Evolutionary conservation across 2,329 filamentous ascomycete genomes (phyloP), one percentile per base, ranked within the genome.

Genomic region (Neofusicoccum kwambonambiense): DNA sequence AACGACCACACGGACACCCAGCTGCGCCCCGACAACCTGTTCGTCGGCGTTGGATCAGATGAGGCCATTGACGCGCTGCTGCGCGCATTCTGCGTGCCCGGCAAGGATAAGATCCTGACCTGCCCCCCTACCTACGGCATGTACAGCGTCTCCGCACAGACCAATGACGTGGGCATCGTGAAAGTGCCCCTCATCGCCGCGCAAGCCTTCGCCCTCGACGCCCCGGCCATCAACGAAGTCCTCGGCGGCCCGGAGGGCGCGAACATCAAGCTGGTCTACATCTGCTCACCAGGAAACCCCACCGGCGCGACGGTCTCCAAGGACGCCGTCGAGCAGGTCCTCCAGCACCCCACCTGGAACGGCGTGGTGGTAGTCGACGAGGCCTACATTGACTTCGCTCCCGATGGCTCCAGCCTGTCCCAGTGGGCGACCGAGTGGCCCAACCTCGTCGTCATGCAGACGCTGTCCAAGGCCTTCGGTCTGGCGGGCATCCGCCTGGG

Each of bases 91-190:
- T 99, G 95, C 80, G 82, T 87, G 1, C 95, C 95, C 0, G 92
- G 90, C 51, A 85, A 84, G 69, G 95, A 99, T 79, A 92, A 91
- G 75, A 96, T 99, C 75, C 86, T 99, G 41, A 94, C 92, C 47
- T 98, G 94, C 74, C 95, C 95, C 17, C 95, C 95, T 0, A 99
- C 95, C 0, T 99, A 99, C 77, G 95, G 95, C 80, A 99, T 99
- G 95, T 99, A 99, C 82, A 84, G 87, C 52, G 95, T 99, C 17
- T 96, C 92, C 6, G 95, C 95, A 0, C 90, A 96, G 75, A 90
- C 97, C 70, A 99, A 99, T 81, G 95, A 98, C 74, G 84, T 99
- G 19, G 85, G 85, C 51, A 87, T 98, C 31, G 89, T 96, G 70
- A 92, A 90, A 75, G 88, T 98, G n/a, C 93, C 93, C 0, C 83